Evolutionary conservation across 2,329 filamentous ascomycete species (phyloP), one percentile per base, ranked within the genome.

Genomic region (Claviceps sp.): DNA sequence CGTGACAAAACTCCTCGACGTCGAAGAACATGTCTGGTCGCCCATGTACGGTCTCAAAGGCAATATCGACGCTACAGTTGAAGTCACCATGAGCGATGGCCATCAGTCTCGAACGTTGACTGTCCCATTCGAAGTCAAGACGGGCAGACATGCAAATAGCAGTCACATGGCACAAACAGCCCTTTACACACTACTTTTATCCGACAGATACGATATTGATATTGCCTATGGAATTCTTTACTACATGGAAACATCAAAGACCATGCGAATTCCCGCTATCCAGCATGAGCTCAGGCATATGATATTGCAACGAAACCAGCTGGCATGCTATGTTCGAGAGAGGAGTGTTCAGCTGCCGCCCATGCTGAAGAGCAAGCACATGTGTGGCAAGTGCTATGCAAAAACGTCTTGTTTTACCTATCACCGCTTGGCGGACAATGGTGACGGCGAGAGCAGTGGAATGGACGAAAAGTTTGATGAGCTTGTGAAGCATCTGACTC

Each of bases 11-110:
- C 74, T 98, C 30, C 82, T 98, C 14, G 93, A 97, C 63, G 87
- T 98, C 10, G 93, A 98, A 65, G 93, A 98, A 66, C 93, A 97
- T 63, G 83, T 98, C 30, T 98, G 93, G 93, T 97, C 91, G 6
- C 93, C 93, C 0, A 91, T 89, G 81, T 98, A 95, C 64, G 93
- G 93, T 0, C 74, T 98, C 16, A 98, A 98, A 66, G 93, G 93
- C 34, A 98, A 97, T 60, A 93, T 98, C 54, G 93, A 98, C 69
- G 93, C 93, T 30, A 97, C 93, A 0, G 87, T 98, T 1, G 88
- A 98, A 69, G 85, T 93, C 16, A 81, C 79, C 0, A 86, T 96
- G 73, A 73, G 80, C 52, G 85, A 95, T 52, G 79, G 81, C 26
- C 71, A 77, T n/a, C 74, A 78, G 34, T 68, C 73, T 47, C 80